A percentile compares a stretch with the other conserved stretches of the same genome.
phyloP scores from a whole-genome alignment of 1,284 basidiomycete genomes.

The Tetrapyrgos nigripes region DNA sequence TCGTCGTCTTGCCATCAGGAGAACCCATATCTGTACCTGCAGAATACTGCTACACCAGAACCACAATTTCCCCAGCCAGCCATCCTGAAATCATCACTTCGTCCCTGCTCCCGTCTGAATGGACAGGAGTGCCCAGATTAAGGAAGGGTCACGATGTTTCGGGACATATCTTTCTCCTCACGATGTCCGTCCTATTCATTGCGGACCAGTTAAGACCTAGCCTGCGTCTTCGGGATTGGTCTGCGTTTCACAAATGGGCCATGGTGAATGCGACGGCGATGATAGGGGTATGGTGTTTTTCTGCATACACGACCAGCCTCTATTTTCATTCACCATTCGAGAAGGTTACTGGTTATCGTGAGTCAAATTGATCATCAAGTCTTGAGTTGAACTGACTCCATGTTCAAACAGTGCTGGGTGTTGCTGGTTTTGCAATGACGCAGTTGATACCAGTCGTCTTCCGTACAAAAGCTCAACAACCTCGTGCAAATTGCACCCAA shows the following conservation, averaged over 20 bases:
- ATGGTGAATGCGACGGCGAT: constrained; percentile 55
- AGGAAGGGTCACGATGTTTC: constrained; percentile 92
- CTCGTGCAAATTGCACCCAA: constrained; percentile 3
- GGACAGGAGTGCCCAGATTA: constrained; percentile 60
- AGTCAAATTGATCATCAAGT: constrained; percentile 44
- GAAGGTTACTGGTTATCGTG: constrained; percentile 86
- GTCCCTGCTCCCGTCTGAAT: constrained; percentile 44
- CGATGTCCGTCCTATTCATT: constrained; percentile 83
- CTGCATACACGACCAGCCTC: constrained; percentile 81
- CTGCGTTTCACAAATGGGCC: constrained; percentile 51
- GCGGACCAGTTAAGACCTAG: constrained; percentile 73
- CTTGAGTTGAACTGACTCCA: constrained; percentile 1
- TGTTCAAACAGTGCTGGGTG: constrained; percentile 45
- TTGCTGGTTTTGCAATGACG: constrained; percentile 45
- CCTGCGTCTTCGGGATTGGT: constrained; percentile 46
- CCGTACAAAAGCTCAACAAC: constrained; percentile 1
- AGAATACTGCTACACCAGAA: constrained; percentile 64
- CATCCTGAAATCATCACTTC: constrained; percentile 72
- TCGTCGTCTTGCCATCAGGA: constrained; percentile 67
- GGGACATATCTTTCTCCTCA: constrained; percentile 93
- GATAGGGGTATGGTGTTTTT: constrained; percentile 76
- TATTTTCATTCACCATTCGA: constrained; percentile 89
- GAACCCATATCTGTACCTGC: constrained; percentile 57
- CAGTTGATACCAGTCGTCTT: constrained; percentile 32
- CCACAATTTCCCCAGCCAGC: constrained; percentile 59